These are phyloP conservation scores for Aspergillus sp. DNA, from an alignment of 2,329 filamentous ascomycete genomes.

Conservation along the genomic window DNA sequence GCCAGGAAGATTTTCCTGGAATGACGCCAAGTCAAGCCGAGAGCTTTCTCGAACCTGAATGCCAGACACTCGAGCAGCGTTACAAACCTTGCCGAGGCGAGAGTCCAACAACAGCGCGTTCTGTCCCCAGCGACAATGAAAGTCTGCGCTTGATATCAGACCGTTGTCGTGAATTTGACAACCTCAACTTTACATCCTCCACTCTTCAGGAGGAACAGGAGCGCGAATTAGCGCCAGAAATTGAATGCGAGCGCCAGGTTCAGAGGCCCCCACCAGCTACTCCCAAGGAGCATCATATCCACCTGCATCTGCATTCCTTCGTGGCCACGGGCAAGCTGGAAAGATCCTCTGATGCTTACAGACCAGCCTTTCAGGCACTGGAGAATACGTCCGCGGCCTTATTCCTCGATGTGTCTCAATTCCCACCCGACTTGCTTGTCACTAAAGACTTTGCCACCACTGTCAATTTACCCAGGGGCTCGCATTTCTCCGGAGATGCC, in stretches of 20 bases:
- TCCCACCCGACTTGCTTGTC: slow-evolving; percentile 37
- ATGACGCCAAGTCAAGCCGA: slow-evolving; percentile 26
- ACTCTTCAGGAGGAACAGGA: slow-evolving; percentile 52
- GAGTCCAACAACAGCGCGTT: neutral
- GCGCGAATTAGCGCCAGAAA: slow-evolving; percentile 57
- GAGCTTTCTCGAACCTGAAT: slow-evolving; percentile 43
- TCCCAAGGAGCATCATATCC: slow-evolving; percentile 37
- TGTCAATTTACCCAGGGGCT: slow-evolving; percentile 21
- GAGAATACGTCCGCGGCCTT: slow-evolving; percentile 33
- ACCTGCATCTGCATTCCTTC: slow-evolving; percentile 38
- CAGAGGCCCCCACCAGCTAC: slow-evolving; percentile 39
- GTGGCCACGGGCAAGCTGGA: slow-evolving; percentile 29
- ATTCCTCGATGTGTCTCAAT: slow-evolving; percentile 25
- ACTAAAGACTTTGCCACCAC: slow-evolving; percentile 47
- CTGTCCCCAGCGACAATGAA: slow-evolving; percentile 29
- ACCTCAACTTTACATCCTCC: slow-evolving; percentile 29
- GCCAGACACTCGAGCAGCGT: neutral
- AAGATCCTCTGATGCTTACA: slow-evolving; percentile 25
- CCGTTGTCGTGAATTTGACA: slow-evolving; percentile 36
- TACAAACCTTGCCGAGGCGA: neutral
- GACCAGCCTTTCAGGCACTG: slow-evolving; percentile 42
- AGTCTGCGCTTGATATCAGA: slow-evolving; percentile 43
- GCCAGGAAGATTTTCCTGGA: neutral
- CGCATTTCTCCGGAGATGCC: slow-evolving; percentile 27
- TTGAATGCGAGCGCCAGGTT: slow-evolving; percentile 51